Base-by-base conservation (phyloP, 1,139 yeast genomes). In the Pichia sp. region DNA sequence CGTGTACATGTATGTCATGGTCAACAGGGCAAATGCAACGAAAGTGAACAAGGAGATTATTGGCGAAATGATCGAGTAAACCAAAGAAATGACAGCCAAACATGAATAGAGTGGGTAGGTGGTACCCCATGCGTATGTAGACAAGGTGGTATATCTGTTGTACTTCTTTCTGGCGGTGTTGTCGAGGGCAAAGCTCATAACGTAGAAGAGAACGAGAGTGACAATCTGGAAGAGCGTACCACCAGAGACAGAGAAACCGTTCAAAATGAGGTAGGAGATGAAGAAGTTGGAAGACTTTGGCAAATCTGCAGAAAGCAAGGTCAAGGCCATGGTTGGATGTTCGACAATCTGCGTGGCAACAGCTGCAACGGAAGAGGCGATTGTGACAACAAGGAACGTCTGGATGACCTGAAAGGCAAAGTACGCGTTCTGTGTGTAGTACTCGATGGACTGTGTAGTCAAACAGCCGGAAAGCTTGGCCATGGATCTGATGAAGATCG, bases 281-380 rank as follows among this genome's bases (percentile, higher is more conserved):
- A 87, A 88, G 62, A 88, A 88, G 49, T 85, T 86, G 1, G 95
- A 86, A 22, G 95, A 84, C 62, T 85, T 86, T 0, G 96, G 96
- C 44, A 88, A 70, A 61, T 87, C 87, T 5, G 78, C 74, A 0
- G 96, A 96, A 45, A 88, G 69, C 50, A 87, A 68, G 4, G 80
- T 73, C 1, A 95, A 89, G 8, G 87, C 79, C 1, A 87, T 80
- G 0, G 84, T 79, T 2, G 96, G 96, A 55, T 82, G 82, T 52
- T 81, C 82, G 6, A 88, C 70, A 2, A 86, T 71, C 56, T 80
- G 83, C 56, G 82, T 82, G 44, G 85, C 68, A 0, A 89, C 78
- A 3, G 83, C 82, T 0, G 88, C 80, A 9, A 87, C 71, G 36
- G 96, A 90, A 0, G 95, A 85, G 62, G 95, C 87, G 41, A 90